phyloP scores from a whole-genome alignment of 2,329 filamentous ascomycete species.

The Hypoxylon sp. region DNA sequence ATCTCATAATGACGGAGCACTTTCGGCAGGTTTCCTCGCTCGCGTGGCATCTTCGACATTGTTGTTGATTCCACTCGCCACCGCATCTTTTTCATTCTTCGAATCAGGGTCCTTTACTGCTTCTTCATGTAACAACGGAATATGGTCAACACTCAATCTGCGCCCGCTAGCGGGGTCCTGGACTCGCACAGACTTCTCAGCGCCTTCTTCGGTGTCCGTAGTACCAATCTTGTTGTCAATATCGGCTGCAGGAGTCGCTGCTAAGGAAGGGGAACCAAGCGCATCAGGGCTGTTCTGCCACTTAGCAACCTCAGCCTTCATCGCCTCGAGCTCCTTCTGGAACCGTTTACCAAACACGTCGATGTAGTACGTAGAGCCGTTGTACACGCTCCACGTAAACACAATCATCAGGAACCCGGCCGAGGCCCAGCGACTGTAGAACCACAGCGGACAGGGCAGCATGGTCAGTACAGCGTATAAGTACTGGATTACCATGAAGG shows the following conservation, averaged over 20 bases:
- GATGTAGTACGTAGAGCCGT: conserved; percentile 97
- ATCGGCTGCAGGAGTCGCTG: conserved; percentile 53
- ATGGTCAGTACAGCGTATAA: conserved; percentile 91
- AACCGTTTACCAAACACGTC: conserved; percentile 97
- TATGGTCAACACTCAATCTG: conserved; percentile 64
- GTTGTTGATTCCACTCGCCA: conserved; percentile 62
- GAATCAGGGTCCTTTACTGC: conserved; percentile 35
- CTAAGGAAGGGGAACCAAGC: conserved; percentile 58
- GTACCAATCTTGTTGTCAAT: conserved; percentile 41
- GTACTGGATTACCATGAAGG: conserved; percentile 98
- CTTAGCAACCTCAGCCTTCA: conserved; percentile 89
- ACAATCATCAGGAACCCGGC: conserved; percentile 82
- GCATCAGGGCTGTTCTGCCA: conserved; percentile 79
- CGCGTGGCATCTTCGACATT: conserved; percentile 63
- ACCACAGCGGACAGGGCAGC: conserved; percentile 95
- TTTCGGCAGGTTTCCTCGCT: conserved; percentile 61
- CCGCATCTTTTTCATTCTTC: conserved; percentile 38
- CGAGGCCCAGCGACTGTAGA: conserved; percentile 87
- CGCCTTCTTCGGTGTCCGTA: conserved; percentile 44
- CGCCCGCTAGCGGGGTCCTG: conserved; percentile 51
- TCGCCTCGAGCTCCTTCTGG: conserved; percentile 92
- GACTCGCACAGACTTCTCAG: conserved; percentile 42
- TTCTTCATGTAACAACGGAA: conserved; percentile 69
- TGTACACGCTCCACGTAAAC: conserved; percentile 97
- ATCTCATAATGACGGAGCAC: conserved; percentile 16